Base-by-base conservation (phyloP, 2,329 filamentous ascomycete genomes). In the Claviceps spartinae region DNA sequence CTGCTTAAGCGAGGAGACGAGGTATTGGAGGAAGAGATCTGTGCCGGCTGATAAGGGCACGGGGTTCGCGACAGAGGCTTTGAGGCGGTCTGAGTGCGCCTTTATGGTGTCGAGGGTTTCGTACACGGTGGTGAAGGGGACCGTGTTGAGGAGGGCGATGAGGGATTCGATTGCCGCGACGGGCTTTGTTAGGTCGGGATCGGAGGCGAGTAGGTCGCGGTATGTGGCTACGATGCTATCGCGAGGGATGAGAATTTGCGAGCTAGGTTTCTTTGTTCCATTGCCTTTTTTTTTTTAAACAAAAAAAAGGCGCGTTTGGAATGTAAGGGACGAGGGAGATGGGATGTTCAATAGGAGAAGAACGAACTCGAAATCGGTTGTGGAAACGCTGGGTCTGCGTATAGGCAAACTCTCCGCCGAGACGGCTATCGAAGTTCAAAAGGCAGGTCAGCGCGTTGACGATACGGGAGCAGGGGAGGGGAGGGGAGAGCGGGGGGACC, bases 121-220 rank as follows among this genome's bases (percentile, higher is more conserved):
- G 70, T 86, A 91, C 61, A 95, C 88, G 53, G 93, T 98, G 22
- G 83, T 86, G 6, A 88, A 84, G 56, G 83, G 82, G 46, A 83
- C 86, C 57, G 85, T 78, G 63, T 85, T 83, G 54, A 97, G 85
- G 55, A 93, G 84, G 63, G 85, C 81, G 59, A 97, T 93, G 54
- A 98, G 78, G 30, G 89, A 83, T 71, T 95, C 88, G 64, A 95
- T 95, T 54, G 90, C 89, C 20, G 93, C 93, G 52, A 98, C 87
- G 56, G 93, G 90, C 81, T 95, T 96, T 38, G 91, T 96, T 50
- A 97, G 78, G 56, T 95, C 87, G 11, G 85, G 77, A 66, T 97
- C 89, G 49, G 76, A 72, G 55, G 69, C 66, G 48, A 81, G 75
- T 54, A 81, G 72, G 54, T 69, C 67, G 57, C 72, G 67, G 63